Conservation (phyloP, 2,329 filamentous ascomycete genomes). For the Calycina herbarum region DNA sequence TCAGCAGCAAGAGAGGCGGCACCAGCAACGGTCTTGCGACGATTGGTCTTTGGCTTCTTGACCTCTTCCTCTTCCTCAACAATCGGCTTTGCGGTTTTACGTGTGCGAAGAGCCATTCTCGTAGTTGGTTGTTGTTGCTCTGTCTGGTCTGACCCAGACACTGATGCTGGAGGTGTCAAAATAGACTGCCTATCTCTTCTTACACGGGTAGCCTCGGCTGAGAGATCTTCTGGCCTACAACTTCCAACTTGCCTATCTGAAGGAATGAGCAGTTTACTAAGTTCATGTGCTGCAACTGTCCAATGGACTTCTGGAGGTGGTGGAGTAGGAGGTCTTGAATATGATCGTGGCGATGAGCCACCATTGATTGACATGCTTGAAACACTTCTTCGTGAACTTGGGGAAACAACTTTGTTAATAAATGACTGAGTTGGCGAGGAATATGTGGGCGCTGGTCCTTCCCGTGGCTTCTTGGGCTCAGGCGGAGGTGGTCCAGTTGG, state of each 20-base stretch:
- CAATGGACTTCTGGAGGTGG: constrained; percentile 82
- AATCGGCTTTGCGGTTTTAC: constrained; percentile 57
- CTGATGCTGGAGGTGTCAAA: constrained; percentile 41
- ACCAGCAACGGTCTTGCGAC: constrained; percentile 63
- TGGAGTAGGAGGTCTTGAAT: constrained; percentile 55
- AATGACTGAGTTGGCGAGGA: constrained; percentile 87
- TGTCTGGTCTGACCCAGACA: constrained; percentile 34
- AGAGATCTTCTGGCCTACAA: constrained; percentile 75
- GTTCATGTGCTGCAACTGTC: constrained; percentile 78
- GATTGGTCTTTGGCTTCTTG: constrained; percentile 43
- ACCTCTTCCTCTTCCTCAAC: constrained; percentile 53
- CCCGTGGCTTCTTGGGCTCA: constrained; percentile 54
- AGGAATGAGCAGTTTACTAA: constrained; percentile 81
- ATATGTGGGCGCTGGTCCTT: constrained; percentile 67
- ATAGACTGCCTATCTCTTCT: constrained; percentile 65
- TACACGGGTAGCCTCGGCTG: constrained; percentile 62
- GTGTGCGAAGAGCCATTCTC: constrained; percentile 73
- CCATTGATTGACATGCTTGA: constrained; percentile 51
- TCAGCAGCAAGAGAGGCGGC: constrained; percentile 48
- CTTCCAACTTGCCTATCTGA: constrained; percentile 72
- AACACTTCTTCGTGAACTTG: constrained; percentile 63
- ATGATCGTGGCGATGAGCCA: constrained; percentile 42
- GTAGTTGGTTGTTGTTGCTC: constrained; percentile 43
- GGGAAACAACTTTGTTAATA: constrained; percentile 72
- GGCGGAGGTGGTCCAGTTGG: constrained; percentile 47